Percentiles rank a stretch among this genome's conserved stretches.
phyloP scores from a whole-genome alignment of 2,329 filamentous ascomycete species.

The Colletotrichum plurivorum region DNA sequence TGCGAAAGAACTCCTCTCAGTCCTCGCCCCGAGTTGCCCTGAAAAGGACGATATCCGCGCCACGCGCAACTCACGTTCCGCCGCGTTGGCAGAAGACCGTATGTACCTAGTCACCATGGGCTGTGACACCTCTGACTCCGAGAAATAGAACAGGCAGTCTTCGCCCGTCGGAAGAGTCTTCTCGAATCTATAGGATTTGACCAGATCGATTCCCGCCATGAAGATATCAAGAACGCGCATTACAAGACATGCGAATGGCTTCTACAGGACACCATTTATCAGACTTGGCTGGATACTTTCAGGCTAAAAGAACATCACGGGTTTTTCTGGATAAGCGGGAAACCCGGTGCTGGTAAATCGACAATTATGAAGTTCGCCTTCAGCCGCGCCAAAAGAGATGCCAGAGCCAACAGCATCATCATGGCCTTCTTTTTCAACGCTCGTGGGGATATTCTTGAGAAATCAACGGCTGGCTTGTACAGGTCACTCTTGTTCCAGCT shows the following conservation, averaged over 20 bases:
- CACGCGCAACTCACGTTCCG: background rate
- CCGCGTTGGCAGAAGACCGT: background rate
- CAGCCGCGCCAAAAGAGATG: constrained; percentile 34
- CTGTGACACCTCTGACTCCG: background rate
- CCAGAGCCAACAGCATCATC: constrained; percentile 43
- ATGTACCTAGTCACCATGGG: background rate
- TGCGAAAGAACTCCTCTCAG: constrained; percentile 42
- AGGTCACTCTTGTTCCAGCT: constrained; percentile 64
- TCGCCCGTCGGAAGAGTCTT: background rate
- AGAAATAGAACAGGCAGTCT: background rate
- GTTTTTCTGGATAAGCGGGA: constrained; percentile 63
- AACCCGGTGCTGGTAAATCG: constrained; percentile 62
- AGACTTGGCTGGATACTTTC: constrained; percentile 52
- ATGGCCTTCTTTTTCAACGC: constrained; percentile 67
- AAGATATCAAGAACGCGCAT: constrained; percentile 54
- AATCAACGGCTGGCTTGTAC: constrained; percentile 62
- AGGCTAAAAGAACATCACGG: constrained; percentile 50
- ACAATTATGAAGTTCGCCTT: constrained; percentile 60
- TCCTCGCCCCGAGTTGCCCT: background rate
- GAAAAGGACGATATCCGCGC: too few species aligned
- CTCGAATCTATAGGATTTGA: constrained; percentile 54
- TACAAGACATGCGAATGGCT: constrained; percentile 59
- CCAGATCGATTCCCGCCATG: constrained; percentile 54
- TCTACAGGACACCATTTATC: constrained; percentile 49
- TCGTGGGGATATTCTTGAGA: constrained; percentile 59